These are phyloP conservation scores for Kockovaella imperatae DNA, from an alignment of 768 basidiomycete species.

Conservation along the genomic window DNA sequence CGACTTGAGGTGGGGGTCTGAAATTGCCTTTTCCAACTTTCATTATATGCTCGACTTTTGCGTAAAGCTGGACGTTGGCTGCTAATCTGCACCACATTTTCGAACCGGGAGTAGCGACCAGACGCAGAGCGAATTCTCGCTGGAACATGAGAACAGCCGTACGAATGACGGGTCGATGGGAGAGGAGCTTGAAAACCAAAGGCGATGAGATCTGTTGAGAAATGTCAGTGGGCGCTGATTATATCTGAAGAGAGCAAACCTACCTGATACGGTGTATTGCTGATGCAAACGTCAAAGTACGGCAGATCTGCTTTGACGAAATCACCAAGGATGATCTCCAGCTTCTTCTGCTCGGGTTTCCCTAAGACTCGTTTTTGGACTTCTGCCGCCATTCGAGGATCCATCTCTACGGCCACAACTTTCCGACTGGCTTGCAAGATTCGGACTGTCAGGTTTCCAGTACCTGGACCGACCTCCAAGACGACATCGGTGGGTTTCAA, in stretches of 20 bases:
- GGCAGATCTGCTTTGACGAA: constrained; percentile 97
- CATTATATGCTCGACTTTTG: constrained; percentile 92
- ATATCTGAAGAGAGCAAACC: constrained; percentile 5
- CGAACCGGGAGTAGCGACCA: constrained; percentile 76
- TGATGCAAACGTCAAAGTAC: constrained; percentile 98
- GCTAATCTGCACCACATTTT: constrained; percentile 86
- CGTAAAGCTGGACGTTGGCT: constrained; percentile 94
- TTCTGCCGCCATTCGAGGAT: constrained; percentile 97
- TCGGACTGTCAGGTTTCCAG: constrained; percentile 87
- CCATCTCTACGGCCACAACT: constrained; percentile 83
- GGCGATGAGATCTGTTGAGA: constrained; percentile 75
- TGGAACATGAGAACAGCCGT: constrained; percentile 99
- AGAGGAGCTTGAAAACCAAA: constrained; percentile 90
- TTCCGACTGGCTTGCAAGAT: constrained; percentile 90
- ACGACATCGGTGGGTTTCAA: constrained; percentile 90
- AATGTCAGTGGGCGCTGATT: background rate
- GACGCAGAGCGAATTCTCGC: constrained; percentile 89
- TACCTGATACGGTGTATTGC: constrained; percentile 95
- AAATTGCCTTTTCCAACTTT: constrained; percentile 97
- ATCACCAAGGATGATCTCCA: constrained; percentile 92
- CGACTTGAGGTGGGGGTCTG: constrained; percentile 88
- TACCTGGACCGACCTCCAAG: constrained; percentile 94
- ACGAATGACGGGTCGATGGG: constrained; percentile 88
- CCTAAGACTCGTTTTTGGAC: constrained; percentile 94
- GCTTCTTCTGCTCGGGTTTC: constrained; percentile 88